Conservation (phyloP, 345 rosid genomes). For the Turnera subulata region DNA sequence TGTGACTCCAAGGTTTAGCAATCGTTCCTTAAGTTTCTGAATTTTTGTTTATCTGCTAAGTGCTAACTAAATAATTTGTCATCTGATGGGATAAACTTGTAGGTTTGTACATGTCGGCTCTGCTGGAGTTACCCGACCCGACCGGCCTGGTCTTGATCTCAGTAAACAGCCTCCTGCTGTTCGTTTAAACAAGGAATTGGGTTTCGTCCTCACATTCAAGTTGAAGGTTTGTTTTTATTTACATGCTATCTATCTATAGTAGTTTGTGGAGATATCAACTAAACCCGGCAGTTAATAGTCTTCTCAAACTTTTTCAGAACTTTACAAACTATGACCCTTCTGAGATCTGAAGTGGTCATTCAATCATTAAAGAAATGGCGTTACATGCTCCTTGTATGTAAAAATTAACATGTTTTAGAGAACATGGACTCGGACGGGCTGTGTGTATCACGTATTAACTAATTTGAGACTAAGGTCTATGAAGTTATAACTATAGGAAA, state of each 20-base stretch:
- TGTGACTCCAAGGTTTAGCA: conserved; percentile 69
- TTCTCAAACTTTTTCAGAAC: no score
- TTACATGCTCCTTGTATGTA: no score
- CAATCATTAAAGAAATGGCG: no score
- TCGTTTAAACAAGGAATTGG: conserved; percentile 92
- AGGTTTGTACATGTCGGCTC: conserved; percentile 95
- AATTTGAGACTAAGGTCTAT: background rate
- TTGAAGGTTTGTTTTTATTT: conserved; percentile 53
- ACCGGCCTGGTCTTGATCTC: conserved; percentile 89
- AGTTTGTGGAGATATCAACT: background rate
- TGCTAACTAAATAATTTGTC: background rate
- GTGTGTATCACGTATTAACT: no score
- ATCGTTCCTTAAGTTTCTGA: background rate
- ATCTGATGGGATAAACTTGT: conserved; percentile 12
- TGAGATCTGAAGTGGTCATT: no score
- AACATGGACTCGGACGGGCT: background rate
- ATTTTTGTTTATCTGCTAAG: background rate
- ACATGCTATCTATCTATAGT: background rate
- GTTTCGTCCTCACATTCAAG: conserved; percentile 76
- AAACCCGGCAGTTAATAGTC: no score
- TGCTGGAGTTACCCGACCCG: conserved; percentile 95
- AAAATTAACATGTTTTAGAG: background rate
- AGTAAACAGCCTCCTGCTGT: conserved; percentile 97
- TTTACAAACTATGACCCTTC: no score
- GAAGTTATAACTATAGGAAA: background rate